These are phyloP conservation scores for Microascus cirrosus DNA, from an alignment of 2,329 filamentous ascomycete genomes.

Conservation along the genomic window DNA sequence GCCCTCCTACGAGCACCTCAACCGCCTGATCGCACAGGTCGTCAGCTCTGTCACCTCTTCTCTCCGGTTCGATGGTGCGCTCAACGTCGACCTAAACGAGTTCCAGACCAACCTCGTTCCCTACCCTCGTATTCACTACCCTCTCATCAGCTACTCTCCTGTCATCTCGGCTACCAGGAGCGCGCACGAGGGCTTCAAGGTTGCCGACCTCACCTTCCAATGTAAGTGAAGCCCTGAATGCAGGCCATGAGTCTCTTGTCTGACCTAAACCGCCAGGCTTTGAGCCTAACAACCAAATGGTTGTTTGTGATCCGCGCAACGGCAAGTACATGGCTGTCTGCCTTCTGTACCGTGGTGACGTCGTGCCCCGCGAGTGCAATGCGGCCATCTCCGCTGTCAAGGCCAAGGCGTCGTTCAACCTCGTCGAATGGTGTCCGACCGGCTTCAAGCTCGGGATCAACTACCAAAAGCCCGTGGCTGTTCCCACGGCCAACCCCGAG, in stretches of 20 bases:
- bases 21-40: conserved; percentile 62
- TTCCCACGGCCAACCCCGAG: conserved; percentile 36
- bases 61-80: conserved; percentile 59
- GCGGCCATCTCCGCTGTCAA: conserved; percentile 56
- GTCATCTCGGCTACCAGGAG: conserved; percentile 65
- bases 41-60: conserved; percentile 66
- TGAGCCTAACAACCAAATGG: conserved; percentile 72
- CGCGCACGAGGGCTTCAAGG: conserved; percentile 80
- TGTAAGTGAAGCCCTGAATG: conserved; percentile 34
- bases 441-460: conserved; percentile 70
- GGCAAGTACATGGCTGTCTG: conserved; percentile 70
- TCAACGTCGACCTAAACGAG: conserved; percentile 66
- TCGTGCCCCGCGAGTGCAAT: conserved; percentile 59
- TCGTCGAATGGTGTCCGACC: conserved; percentile 66
- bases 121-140: conserved; percentile 65
- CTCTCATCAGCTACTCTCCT: conserved; percentile 61
- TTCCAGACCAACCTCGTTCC: conserved; percentile 70
- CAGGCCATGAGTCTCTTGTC: background rate
- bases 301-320: conserved; percentile 62
- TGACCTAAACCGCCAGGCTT: conserved; percentile 41
- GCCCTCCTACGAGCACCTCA: conserved; percentile 60
- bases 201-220: conserved; percentile 64
- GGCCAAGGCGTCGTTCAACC: conserved; percentile 61
- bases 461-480: conserved; percentile 56
- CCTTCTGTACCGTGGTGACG: conserved; percentile 61